Evolutionary conservation across 164 flowering plant genomes (phyloP).

Genomic region (Liquidambar formosana): DNA sequence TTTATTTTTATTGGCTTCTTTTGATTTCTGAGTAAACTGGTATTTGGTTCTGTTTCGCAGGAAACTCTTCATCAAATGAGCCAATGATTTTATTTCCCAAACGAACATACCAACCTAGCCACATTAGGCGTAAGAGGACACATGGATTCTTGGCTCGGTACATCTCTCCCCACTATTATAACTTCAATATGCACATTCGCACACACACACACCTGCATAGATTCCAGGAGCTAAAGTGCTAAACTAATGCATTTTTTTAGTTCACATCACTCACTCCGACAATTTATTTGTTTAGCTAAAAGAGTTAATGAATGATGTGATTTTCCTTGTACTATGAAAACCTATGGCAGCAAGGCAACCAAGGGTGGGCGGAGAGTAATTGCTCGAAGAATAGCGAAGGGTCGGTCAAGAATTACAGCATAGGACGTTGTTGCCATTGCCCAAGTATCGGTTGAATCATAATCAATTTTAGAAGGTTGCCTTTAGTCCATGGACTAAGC

Average conservation of each 20-base stretch:
- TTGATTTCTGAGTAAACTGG: neutral
- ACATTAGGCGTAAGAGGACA: conserved; percentile 67
- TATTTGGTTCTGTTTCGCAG: conserved; percentile 24
- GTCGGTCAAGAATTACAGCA: conserved; percentile 59
- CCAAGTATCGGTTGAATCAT: neutral
- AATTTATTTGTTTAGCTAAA: neutral
- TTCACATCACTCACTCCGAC: neutral
- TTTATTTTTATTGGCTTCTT: no score
- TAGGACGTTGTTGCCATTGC: conserved; percentile 15
- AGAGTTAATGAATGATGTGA: neutral
- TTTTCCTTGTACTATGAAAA: neutral
- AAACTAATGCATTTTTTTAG: neutral
- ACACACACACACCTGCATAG: neutral
- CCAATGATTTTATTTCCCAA: conserved; percentile 68
- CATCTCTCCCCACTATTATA: conserved; percentile 13
- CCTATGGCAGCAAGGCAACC: conserved; percentile 59
- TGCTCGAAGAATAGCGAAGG: conserved; percentile 70
- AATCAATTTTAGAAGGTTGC: neutral
- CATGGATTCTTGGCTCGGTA: conserved; percentile 88
- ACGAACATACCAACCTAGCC: conserved; percentile 80
- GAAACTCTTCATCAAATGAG: conserved; percentile 43
- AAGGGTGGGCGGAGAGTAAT: conserved; percentile 70
- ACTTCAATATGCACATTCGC: neutral
- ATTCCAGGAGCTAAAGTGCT: neutral
- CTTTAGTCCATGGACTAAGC: neutral